These are phyloP conservation scores for Melaleuca alternifolia DNA, from an alignment of 345 rosid species.

Conservation along the genomic window DNA sequence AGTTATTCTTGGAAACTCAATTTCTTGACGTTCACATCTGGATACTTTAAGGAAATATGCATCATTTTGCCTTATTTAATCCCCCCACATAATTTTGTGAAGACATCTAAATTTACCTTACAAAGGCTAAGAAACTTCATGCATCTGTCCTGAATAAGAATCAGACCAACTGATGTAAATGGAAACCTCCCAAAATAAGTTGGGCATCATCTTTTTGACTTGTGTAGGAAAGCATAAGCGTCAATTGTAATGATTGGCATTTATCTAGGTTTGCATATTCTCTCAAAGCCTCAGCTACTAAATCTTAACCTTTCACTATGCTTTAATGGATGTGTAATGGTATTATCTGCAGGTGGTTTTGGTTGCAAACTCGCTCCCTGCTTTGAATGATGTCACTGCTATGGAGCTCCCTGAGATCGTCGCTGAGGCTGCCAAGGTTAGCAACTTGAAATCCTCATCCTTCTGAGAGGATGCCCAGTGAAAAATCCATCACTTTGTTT, in stretches of 20 bases:
- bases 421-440: conserved; percentile 97
- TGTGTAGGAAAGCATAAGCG: not conserved
- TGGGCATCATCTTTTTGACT: not conserved
- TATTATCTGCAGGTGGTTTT: conserved; percentile 65
- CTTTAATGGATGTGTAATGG: not conserved
- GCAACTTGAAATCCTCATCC: not conserved
- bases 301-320: not conserved
- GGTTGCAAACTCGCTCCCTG: conserved; percentile 97
- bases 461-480: not conserved
- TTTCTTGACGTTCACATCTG: not conserved
- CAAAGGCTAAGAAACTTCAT: not conserved
- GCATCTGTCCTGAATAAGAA: not conserved
- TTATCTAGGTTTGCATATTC: not conserved
- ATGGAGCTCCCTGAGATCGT: conserved; percentile 98
- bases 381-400: conserved; percentile 89
- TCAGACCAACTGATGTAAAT: not conserved
- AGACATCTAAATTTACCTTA: not conserved
- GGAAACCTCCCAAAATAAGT: not conserved
- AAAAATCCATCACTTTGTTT: not conserved
- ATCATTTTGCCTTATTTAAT: not conserved
- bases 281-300: not conserved
- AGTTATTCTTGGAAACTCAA: not conserved
- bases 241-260: not conserved
- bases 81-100: not conserved
- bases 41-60: not conserved